phyloP scores from a whole-genome alignment of 2,329 filamentous ascomycete species.

The Cytospora mali region DNA sequence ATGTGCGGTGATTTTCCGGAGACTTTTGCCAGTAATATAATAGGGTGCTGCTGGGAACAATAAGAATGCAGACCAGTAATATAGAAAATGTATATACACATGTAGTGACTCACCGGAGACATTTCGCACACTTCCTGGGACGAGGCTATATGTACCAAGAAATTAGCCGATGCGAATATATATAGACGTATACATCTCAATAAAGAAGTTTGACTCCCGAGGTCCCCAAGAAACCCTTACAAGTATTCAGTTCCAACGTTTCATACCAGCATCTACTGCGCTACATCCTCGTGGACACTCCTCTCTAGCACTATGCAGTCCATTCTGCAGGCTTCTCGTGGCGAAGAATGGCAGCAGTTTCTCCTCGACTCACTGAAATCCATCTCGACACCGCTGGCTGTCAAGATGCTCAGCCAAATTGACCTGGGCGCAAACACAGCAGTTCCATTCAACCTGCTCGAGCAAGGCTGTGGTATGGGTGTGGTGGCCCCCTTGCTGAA shows the following conservation, averaged over 20 bases:
- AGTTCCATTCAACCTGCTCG: conserved; percentile 47
- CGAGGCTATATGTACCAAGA: too few species aligned
- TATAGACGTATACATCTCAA: too few species aligned
- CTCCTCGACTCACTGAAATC: conserved; percentile 21
- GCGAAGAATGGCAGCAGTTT: conserved; percentile 18
- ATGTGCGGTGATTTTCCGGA: too few species aligned
- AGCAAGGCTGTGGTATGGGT: conserved; percentile 57
- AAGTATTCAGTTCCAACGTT: background rate
- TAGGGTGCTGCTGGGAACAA: too few species aligned
- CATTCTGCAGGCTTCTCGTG: conserved; percentile 9
- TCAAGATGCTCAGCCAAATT: conserved; percentile 37
- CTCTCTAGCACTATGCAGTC: conserved; percentile 12
- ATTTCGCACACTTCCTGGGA: background rate
- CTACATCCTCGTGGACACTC: background rate
- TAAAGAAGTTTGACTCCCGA: too few species aligned
- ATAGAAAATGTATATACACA: background rate
- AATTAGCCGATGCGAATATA: background rate
- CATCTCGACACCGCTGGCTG: conserved; percentile 33
- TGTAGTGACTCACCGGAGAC: background rate
- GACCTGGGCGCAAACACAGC: conserved; percentile 33
- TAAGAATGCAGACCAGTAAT: too few species aligned
- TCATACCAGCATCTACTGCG: background rate
- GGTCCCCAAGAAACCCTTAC: background rate
- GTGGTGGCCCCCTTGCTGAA: conserved; percentile 51
- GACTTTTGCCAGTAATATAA: too few species aligned